Conservation (phyloP, 2,329 filamentous ascomycete species). For the Septoria petroselini region DNA sequence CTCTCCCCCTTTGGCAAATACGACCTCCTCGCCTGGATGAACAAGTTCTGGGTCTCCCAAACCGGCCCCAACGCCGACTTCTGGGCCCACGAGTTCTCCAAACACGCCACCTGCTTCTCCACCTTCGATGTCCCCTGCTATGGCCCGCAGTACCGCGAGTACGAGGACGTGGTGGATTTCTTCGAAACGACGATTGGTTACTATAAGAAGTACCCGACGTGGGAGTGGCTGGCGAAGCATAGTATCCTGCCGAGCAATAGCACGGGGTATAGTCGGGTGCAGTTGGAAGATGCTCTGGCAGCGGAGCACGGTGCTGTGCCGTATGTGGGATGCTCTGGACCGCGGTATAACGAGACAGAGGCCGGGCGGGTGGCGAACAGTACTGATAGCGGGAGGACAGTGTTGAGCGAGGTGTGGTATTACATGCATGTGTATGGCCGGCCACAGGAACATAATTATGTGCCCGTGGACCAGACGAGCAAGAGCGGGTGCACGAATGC, state of each 20-base stretch:
- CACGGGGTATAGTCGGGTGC: slow-evolving; percentile 54
- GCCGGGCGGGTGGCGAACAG: slow-evolving; percentile 51
- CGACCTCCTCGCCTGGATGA: slow-evolving; percentile 64
- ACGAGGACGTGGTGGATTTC: slow-evolving; percentile 62
- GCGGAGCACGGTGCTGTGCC: slow-evolving; percentile 54
- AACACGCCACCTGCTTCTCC: slow-evolving; percentile 57
- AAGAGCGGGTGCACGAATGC: slow-evolving; percentile 56
- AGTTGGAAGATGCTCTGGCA: slow-evolving; percentile 53
- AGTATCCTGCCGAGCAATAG: slow-evolving; percentile 58
- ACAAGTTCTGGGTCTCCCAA: slow-evolving; percentile 62
- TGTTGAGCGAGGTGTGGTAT: slow-evolving; percentile 64
- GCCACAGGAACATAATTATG: slow-evolving; percentile 52
- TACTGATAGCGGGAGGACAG: slow-evolving; percentile 56
- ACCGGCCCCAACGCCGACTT: slow-evolving; percentile 56
- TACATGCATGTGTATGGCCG: slow-evolving; percentile 60
- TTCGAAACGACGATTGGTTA: slow-evolving; percentile 60
- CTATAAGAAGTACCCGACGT: slow-evolving; percentile 59
- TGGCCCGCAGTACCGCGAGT: slow-evolving; percentile 54
- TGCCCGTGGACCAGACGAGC: slow-evolving; percentile 50
- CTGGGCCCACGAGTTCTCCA: slow-evolving; percentile 50
- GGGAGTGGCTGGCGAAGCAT: slow-evolving; percentile 55
- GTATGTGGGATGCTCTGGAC: slow-evolving; percentile 61
- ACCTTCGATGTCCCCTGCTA: slow-evolving; percentile 66
- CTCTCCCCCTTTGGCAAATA: slow-evolving; percentile 56
- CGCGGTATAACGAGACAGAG: slow-evolving; percentile 58